Evolutionary conservation across 1,284 basidiomycete species (phyloP).

Genomic region (Malassezia psittaci): DNA sequence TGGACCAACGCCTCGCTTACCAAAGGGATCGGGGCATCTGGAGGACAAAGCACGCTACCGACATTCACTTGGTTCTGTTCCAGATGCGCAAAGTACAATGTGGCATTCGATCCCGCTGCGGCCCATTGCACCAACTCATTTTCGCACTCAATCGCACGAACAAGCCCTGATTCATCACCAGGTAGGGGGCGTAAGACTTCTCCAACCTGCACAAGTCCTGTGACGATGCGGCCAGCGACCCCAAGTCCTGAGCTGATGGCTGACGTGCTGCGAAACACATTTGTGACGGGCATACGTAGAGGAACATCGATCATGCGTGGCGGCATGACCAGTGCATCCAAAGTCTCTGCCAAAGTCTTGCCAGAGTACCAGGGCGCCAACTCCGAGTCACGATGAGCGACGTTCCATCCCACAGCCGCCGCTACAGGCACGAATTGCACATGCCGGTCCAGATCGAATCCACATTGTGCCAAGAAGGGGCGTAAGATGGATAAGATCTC

Average conservation of each 20-base stretch:
- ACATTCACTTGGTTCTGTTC: slow-evolving; percentile 75
- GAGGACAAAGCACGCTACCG: slow-evolving; percentile 78
- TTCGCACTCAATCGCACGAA: slow-evolving; percentile 81
- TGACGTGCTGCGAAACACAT: slow-evolving; percentile 72
- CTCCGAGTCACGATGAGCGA: slow-evolving; percentile 46
- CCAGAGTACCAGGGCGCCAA: slow-evolving; percentile 71
- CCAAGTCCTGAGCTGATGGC: slow-evolving; percentile 62
- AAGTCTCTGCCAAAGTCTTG: slow-evolving; percentile 68
- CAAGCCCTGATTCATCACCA: slow-evolving; percentile 76
- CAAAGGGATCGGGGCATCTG: slow-evolving; percentile 58
- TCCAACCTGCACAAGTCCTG: slow-evolving; percentile 82
- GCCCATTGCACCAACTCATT: slow-evolving; percentile 72
- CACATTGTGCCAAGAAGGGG: slow-evolving; percentile 75
- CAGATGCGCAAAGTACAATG: slow-evolving; percentile 69
- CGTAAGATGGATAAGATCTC: slow-evolving; percentile 66
- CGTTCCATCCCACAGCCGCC: slow-evolving; percentile 78
- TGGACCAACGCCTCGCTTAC: slow-evolving; percentile 69
- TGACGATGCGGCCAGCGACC: slow-evolving; percentile 74
- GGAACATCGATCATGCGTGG: slow-evolving; percentile 65
- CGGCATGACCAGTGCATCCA: slow-evolving; percentile 63
- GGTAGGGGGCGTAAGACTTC: slow-evolving; percentile 76
- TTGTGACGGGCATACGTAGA: slow-evolving; percentile 78
- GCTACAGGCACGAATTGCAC: slow-evolving; percentile 78
- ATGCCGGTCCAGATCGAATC: slow-evolving; percentile 64
- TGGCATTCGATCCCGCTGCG: slow-evolving; percentile 77